Evolutionary conservation across 306 rosid species (phyloP), one percentile per base, ranked within the genome.

Genomic region (Begonia loranthoides): DNA sequence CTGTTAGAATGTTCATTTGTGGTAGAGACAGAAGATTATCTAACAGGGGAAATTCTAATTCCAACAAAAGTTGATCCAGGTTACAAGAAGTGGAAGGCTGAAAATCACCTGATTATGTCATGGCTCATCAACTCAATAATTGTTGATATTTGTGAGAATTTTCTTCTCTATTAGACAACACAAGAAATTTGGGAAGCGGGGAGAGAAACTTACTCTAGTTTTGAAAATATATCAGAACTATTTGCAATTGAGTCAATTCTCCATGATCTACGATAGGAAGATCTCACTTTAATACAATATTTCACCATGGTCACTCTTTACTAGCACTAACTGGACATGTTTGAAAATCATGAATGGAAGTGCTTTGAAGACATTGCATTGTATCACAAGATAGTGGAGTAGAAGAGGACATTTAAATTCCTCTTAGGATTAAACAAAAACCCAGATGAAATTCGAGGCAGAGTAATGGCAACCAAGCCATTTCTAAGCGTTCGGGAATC

Each of bases 301-400:
- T 51, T 16, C 50, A 52, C 54, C 15, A 13, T 12, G 10, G 58
- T 51, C 24, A 65, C 24, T 4, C 51, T 33, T 4, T 44, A 59
- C 10, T 58, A 56, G 65, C 55, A 58, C 9, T 40, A 58, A 14
- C 16, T 57, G 36, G 33, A 65, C n/a, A n/a, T n/a, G n/a, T n/a
- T n/a, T n/a, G n/a, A n/a, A n/a, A n/a, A n/a, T n/a, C n/a, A n/a
- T n/a, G n/a, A n/a, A n/a, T n/a, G n/a, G n/a, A n/a, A n/a, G n/a
- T n/a, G n/a, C n/a, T n/a, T n/a, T n/a, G n/a, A n/a, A n/a, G n/a
- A n/a, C n/a, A n/a, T n/a, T n/a, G n/a, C n/a, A n/a, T n/a, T n/a
- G n/a, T n/a, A n/a, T n/a, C n/a, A n/a, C n/a, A n/a, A n/a, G n/a
- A n/a, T n/a, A n/a, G n/a, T n/a, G n/a, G n/a, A n/a, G n/a, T n/a